Percentiles rank a stretch among this genome's conserved stretches.
Evolutionary conservation across 257 asterid species (phyloP).

Genomic region (Voacanga thouarsii): DNA sequence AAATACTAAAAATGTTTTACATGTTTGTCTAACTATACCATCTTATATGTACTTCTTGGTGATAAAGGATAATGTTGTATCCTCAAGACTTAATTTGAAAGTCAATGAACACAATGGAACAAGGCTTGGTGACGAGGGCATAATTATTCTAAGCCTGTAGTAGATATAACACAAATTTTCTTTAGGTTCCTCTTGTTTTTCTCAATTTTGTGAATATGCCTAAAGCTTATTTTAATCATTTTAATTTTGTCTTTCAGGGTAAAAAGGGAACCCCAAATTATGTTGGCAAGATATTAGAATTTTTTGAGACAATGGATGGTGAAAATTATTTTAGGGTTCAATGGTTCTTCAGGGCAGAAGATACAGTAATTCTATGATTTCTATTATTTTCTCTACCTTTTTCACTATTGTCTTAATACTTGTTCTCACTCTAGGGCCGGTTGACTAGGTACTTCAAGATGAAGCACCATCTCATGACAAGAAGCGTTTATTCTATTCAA

Average conservation of each 20-base stretch:
- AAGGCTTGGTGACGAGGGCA: background rate
- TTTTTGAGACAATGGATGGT: slow-evolving; percentile 61
- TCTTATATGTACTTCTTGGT: background rate
- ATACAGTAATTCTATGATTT: slow-evolving; percentile 60
- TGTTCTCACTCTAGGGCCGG: background rate
- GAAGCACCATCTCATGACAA: slow-evolving; percentile 53
- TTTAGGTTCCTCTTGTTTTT: background rate
- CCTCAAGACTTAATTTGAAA: background rate
- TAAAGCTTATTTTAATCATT: slow-evolving; percentile 25
- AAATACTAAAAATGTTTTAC: background rate
- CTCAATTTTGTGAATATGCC: slow-evolving; percentile 27
- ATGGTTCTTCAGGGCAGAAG: slow-evolving; percentile 82
- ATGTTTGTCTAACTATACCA: background rate
- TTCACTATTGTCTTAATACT: background rate
- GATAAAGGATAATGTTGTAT: background rate
- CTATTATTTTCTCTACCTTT: background rate
- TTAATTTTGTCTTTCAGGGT: slow-evolving; percentile 59
- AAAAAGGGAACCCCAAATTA: slow-evolving; percentile 50
- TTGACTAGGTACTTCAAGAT: slow-evolving; percentile 53
- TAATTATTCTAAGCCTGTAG: background rate
- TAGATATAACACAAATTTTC: background rate
- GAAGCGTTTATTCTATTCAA: slow-evolving; percentile 71
- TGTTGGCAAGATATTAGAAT: slow-evolving; percentile 69
- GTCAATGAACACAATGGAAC: background rate
- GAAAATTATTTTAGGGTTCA: slow-evolving; percentile 74